Conservation (phyloP, 2,329 filamentous ascomycete species). For the Onygena corvina region DNA sequence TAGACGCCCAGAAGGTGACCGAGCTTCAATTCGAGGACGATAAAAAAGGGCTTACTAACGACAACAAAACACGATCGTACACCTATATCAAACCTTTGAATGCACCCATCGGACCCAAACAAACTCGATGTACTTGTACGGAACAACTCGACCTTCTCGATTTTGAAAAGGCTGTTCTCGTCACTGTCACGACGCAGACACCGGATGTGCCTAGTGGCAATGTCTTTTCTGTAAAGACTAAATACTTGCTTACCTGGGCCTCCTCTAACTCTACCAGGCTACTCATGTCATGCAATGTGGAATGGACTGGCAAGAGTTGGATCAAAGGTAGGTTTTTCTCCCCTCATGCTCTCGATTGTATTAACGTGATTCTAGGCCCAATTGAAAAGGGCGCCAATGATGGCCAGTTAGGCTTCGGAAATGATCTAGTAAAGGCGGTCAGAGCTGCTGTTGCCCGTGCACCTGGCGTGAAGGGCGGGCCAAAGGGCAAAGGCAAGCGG, state of each 20-base stretch:
- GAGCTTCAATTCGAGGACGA: constrained; percentile 79
- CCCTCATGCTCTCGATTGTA: not conserved
- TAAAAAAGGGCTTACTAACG: constrained; percentile 61
- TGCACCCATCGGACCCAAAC: constrained; percentile 73
- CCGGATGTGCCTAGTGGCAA: constrained; percentile 93
- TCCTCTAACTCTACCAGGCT: constrained; percentile 74
- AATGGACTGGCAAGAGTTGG: constrained; percentile 98
- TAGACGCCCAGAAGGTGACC: constrained; percentile 73
- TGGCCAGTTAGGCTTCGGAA: constrained; percentile 72
- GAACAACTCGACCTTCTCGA: constrained; percentile 77
- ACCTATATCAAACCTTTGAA: constrained; percentile 86
- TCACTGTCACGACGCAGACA: constrained; percentile 75
- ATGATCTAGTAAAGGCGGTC: constrained; percentile 62
- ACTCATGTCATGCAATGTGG: constrained; percentile 77
- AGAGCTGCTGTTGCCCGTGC: constrained; percentile 56
- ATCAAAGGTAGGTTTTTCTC: constrained; percentile 58
- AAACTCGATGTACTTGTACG: constrained; percentile 85
- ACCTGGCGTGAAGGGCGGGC: constrained; percentile 34
- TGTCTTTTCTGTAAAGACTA: constrained; percentile 82
- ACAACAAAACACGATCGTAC: constrained; percentile 62
- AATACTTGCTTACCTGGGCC: constrained; percentile 88
- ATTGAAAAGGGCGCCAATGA: constrained; percentile 94
- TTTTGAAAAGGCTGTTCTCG: constrained; percentile 70
- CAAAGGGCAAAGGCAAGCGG: constrained; percentile 48
- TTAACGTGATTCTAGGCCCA: constrained; percentile 47